Percentiles rank a stretch among this genome's conserved stretches.
Conservation (phyloP, 768 basidiomycete genomes). For the Thelephora aurantiotincta region DNA sequence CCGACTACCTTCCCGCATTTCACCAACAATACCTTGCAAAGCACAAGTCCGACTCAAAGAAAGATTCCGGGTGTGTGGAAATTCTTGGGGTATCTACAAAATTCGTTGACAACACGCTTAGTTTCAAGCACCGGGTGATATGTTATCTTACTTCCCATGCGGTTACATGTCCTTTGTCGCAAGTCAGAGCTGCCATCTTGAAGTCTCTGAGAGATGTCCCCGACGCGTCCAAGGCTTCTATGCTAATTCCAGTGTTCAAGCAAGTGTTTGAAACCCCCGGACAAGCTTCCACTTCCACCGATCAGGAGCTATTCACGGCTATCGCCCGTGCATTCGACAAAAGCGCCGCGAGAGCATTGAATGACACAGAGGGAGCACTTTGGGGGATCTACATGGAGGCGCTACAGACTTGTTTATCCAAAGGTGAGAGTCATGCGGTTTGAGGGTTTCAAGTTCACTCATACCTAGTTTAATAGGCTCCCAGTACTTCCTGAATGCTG, state of each 20-base stretch:
- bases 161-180: slow-evolving; percentile 34
- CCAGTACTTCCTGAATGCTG: slow-evolving; percentile 21
- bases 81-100: not conserved
- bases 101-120: slow-evolving; percentile 13
- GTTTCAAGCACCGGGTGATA: slow-evolving; percentile 57
- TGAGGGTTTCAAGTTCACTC: slow-evolving; percentile 1
- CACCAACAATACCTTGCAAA: slow-evolving; percentile 42
- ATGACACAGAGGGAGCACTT: slow-evolving; percentile 22
- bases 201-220: slow-evolving; percentile 29
- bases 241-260: slow-evolving; percentile 46
- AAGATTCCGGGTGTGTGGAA: slow-evolving; percentile 33
- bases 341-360: slow-evolving; percentile 29
- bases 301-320: slow-evolving; percentile 20
- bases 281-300: not conserved
- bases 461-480: slow-evolving; percentile 20
- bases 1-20: slow-evolving; percentile 39
- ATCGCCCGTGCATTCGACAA: slow-evolving; percentile 37
- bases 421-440: slow-evolving; percentile 22
- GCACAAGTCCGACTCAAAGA: slow-evolving; percentile 39
- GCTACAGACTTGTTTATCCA: slow-evolving; percentile 28
- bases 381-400: slow-evolving; percentile 40
- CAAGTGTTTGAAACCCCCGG: slow-evolving; percentile 13
- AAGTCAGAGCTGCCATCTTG: slow-evolving; percentile 41
- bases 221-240: slow-evolving; percentile 33
- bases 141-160: slow-evolving; percentile 77